phyloP scores from a whole-genome alignment of 805 yeast genomes.

The Starmerella khaoyaiensis region DNA sequence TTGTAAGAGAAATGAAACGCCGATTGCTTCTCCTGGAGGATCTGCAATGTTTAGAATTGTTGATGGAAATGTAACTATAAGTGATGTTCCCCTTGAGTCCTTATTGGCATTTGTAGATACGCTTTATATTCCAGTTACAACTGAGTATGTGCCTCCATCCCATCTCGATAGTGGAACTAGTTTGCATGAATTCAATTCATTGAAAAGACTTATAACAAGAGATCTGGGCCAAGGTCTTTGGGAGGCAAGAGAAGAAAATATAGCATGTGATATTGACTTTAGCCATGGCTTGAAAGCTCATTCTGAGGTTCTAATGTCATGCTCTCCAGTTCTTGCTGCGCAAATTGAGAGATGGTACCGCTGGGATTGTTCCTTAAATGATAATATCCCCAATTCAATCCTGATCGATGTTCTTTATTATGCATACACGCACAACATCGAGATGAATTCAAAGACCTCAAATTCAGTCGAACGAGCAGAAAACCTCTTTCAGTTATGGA shows the following conservation, averaged over 20 bases:
- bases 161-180: neutral
- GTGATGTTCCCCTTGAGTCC: constrained; percentile 4
- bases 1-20: neutral
- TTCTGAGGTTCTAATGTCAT: constrained; percentile 5
- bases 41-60: constrained; percentile 3
- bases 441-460: neutral
- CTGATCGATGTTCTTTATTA: constrained; percentile 11
- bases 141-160: neutral
- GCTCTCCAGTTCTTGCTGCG: constrained; percentile 16
- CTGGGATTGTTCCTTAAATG: neutral
- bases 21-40: constrained; percentile 13
- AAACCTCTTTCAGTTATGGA: constrained; percentile 18
- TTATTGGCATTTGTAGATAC: constrained; percentile 12
- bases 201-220: constrained; percentile 11
- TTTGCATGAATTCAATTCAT: constrained; percentile 15
- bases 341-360: constrained; percentile 13
- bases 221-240: constrained; percentile 15
- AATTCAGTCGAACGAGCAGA: constrained; percentile 1
- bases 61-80: neutral
- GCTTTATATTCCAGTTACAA: neutral
- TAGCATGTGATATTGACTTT: constrained; percentile 16
- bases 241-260: constrained; percentile 7
- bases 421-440: constrained; percentile 12
- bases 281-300: constrained; percentile 1
- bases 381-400: neutral